Evolutionary conservation across 495 filamentous ascomycete genomes (phyloP).

Genomic region (Diplogelasinospora grovesii): DNA sequence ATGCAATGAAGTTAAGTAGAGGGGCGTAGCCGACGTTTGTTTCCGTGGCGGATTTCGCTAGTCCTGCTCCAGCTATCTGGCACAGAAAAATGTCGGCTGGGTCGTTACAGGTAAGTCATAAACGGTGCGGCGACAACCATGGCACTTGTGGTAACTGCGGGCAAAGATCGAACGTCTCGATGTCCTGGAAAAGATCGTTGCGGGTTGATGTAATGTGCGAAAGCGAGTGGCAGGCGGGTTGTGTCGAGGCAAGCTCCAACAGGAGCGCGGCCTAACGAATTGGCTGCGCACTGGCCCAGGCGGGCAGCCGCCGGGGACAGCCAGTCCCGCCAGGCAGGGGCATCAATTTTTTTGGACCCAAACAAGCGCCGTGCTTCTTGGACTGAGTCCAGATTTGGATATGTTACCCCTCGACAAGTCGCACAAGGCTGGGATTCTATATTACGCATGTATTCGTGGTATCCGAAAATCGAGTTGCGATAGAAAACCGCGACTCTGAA

Average conservation of each 20-base stretch:
- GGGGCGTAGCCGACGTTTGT: slow-evolving; percentile 3
- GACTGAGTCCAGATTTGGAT: background rate
- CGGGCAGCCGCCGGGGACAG: background rate
- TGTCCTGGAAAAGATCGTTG: slow-evolving; percentile 4
- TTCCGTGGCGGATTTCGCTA: slow-evolving; percentile 1
- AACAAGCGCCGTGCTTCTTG: background rate
- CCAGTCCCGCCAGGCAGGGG: background rate
- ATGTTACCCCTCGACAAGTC: background rate
- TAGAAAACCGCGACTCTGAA: too few species aligned
- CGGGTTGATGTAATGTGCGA: slow-evolving; percentile 8
- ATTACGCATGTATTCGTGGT: too few species aligned
- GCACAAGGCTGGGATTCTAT: background rate
- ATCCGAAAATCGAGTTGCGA: too few species aligned
- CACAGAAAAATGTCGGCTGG: background rate
- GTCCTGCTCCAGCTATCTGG: slow-evolving; percentile 4
- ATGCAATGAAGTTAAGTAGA: slow-evolving; percentile 26
- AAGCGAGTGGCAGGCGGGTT: background rate
- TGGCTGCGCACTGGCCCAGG: slow-evolving; percentile 6
- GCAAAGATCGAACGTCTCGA: slow-evolving; percentile 8
- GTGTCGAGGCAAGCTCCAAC: slow-evolving; percentile 15
- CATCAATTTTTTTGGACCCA: background rate
- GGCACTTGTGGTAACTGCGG: slow-evolving; percentile 3
- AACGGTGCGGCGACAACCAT: slow-evolving; percentile 6
- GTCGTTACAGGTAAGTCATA: slow-evolving; percentile 1
- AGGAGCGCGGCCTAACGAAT: slow-evolving; percentile 5